Evolutionary conservation across 805 yeast species (phyloP).

Genomic region (Kodamaea sagamina): DNA sequence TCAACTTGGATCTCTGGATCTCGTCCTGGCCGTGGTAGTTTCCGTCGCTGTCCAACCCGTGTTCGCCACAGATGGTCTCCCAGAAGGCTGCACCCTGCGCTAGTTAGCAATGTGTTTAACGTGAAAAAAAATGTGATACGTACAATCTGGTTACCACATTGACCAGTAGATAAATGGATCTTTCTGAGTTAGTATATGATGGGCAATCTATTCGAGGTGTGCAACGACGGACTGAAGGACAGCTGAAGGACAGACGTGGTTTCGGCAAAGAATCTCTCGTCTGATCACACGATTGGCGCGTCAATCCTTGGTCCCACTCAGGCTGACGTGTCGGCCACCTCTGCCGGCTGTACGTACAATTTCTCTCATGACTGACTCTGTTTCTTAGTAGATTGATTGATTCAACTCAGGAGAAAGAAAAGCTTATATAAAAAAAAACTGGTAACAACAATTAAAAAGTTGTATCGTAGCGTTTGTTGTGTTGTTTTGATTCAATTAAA

Average conservation of each 20-base stretch:
- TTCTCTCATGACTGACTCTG: constrained; percentile 27
- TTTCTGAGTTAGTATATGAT: constrained; percentile 30
- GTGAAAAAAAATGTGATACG: constrained; percentile 29
- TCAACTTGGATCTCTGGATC: constrained; percentile 55
- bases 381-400: constrained; percentile 3
- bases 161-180: constrained; percentile 97
- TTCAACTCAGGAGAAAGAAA: constrained; percentile 10
- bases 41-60: constrained; percentile 76
- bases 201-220: no score
- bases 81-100: constrained; percentile 84
- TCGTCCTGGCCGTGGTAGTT: constrained; percentile 55
- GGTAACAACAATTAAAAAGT: constrained; percentile 12
- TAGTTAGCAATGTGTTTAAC: constrained; percentile 23
- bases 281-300: no score
- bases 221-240: no score
- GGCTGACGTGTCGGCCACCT: no score
- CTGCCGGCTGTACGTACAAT: constrained; percentile 23
- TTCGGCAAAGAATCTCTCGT: neutral
- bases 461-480: constrained; percentile 14
- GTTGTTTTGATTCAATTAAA: constrained; percentile 12
- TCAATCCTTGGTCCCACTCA: neutral
- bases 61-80: constrained; percentile 90
- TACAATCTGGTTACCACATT: constrained; percentile 97
- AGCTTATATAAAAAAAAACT: constrained; percentile 14
- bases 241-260: no score